phyloP scores from a whole-genome alignment of 352 stramenopile genomes.

The Peronospora belbahrii region DNA sequence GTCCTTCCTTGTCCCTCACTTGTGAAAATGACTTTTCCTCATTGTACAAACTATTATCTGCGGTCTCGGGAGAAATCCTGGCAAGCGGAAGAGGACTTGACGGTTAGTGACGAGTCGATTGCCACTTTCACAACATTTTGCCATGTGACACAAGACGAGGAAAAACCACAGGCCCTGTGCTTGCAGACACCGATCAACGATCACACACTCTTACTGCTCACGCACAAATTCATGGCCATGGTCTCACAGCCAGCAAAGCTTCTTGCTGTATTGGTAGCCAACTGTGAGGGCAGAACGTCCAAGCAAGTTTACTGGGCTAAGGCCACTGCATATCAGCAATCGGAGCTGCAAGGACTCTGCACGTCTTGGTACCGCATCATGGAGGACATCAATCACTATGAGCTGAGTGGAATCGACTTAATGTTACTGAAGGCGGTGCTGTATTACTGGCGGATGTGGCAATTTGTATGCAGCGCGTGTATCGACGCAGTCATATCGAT shows the following conservation, averaged over 20 bases:
- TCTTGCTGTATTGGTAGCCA: conserved; percentile 34
- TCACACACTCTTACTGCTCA: conserved; percentile 29
- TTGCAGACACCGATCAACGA: background rate
- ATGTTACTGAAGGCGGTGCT: conserved; percentile 52
- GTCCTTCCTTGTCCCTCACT: conserved; percentile 15
- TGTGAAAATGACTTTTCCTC: conserved; percentile 53
- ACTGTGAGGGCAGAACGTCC: conserved; percentile 15
- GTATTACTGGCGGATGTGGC: conserved; percentile 55
- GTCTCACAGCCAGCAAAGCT: conserved; percentile 41
- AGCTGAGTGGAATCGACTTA: conserved; percentile 25
- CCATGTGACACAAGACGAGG: conserved; percentile 10
- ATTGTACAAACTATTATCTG: conserved; percentile 30
- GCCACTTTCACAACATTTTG: conserved; percentile 3
- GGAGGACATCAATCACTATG: conserved; percentile 14
- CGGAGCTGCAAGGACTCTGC: conserved; percentile 23
- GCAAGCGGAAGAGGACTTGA: conserved; percentile 8
- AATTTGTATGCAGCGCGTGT: conserved; percentile 32
- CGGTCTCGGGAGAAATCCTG: conserved; percentile 23
- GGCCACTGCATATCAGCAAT: conserved; percentile 27
- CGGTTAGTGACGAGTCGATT: conserved; percentile 7
- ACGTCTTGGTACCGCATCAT: conserved; percentile 28
- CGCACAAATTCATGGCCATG: conserved; percentile 39
- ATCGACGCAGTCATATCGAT: conserved; percentile 34
- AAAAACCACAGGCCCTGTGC: background rate
- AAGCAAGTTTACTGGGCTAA: conserved; percentile 27